Conservation (phyloP, 1,284 basidiomycete species). For the Singerocomus rubriflavus region DNA sequence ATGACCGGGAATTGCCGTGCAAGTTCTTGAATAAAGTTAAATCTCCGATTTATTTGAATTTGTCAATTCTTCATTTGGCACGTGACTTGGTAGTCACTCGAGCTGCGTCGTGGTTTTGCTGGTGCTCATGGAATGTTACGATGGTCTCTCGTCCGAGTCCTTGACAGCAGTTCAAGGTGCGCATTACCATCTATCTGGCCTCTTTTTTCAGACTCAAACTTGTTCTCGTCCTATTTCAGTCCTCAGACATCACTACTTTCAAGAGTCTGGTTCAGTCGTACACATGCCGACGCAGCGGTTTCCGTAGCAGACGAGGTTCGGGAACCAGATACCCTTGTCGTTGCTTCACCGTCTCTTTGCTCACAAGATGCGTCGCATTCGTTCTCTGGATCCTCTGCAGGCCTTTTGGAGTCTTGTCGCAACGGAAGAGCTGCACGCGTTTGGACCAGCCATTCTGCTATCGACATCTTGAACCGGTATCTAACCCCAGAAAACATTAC, state of each 20-base stretch:
- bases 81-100: conserved; percentile 6
- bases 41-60: conserved; percentile 16
- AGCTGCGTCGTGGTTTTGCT: conserved; percentile 1
- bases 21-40: conserved; percentile 32
- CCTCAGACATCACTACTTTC: conserved; percentile 6
- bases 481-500: conserved; percentile 28
- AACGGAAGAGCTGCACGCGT: neutral
- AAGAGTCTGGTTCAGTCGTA: neutral
- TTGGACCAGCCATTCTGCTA: conserved; percentile 11
- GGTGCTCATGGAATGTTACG: conserved; percentile 55
- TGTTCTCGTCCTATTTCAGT: neutral
- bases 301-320: neutral
- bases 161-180: conserved; percentile 20
- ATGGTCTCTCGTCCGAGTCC: conserved; percentile 41
- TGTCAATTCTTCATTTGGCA: conserved; percentile 1
- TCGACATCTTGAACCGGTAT: conserved; percentile 27
- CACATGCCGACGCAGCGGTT: neutral
- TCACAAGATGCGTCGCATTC: neutral
- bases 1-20: conserved; percentile 19
- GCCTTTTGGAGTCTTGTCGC: neutral
- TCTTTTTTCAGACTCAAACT: neutral
- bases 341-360: neutral
- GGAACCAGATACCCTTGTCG: neutral
- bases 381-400: neutral
- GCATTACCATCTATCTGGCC: neutral